phyloP scores from a whole-genome alignment of 352 stramenopile species.

The Pythium sukuiense region DNA sequence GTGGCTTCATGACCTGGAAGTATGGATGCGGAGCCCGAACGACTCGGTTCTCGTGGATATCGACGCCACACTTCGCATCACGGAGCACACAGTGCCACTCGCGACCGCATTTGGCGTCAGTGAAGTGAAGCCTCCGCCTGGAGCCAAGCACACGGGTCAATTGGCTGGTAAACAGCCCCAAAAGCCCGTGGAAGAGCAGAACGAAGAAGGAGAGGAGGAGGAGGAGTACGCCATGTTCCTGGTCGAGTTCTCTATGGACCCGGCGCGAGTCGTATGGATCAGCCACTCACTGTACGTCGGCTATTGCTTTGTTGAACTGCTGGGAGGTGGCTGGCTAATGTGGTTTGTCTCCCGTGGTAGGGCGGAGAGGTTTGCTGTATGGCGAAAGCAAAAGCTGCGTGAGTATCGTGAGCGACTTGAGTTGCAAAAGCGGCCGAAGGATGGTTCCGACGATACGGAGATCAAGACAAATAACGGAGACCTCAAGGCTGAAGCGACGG shows the following conservation, averaged over 20 bases:
- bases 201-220: conserved; percentile 17
- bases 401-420: conserved; percentile 12
- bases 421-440: neutral
- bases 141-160: neutral
- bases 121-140: neutral
- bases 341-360: conserved; percentile 15
- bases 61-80: conserved; percentile 37
- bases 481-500: neutral
- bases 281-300: conserved; percentile 60
- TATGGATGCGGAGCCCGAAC: conserved; percentile 19
- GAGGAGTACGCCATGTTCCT: conserved; percentile 58
- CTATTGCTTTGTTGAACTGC: neutral
- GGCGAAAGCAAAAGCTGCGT: conserved; percentile 19
- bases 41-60: conserved; percentile 27
- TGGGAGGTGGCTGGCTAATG: neutral
- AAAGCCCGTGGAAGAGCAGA: conserved; percentile 13
- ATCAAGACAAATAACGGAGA: neutral
- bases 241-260: conserved; percentile 70
- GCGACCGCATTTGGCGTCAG: neutral
- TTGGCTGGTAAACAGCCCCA: neutral
- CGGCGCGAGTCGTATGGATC: conserved; percentile 60
- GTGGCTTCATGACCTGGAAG: conserved; percentile 26
- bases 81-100: conserved; percentile 24
- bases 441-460: neutral
- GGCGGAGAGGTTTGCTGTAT: conserved; percentile 28